Evolutionary conservation across 495 filamentous ascomycete species (phyloP).

Genomic region (Penicillium cosmopolitanum): DNA sequence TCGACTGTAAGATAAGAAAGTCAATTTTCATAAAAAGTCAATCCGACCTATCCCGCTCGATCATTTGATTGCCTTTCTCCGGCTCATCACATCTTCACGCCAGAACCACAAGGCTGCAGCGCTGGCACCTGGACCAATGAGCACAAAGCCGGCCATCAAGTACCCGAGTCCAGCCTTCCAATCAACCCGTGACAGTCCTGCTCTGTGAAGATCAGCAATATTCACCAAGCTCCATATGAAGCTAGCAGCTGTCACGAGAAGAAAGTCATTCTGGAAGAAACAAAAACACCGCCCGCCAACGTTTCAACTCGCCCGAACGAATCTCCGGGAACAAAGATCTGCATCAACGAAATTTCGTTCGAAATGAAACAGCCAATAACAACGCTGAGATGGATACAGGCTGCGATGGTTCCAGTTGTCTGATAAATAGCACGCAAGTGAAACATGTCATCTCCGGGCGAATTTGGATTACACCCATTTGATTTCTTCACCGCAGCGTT

Average conservation of each 20-base stretch:
- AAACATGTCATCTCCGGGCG: neutral
- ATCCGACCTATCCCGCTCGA: neutral
- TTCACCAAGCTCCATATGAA: conserved; percentile 20
- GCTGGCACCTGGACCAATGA: conserved; percentile 22
- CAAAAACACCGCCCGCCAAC: conserved; percentile 20
- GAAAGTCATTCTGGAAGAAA: conserved; percentile 26
- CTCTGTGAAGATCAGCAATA: conserved; percentile 21
- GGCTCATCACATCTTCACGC: conserved; percentile 15
- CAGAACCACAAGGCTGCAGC: conserved; percentile 25
- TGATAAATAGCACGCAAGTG: conserved; percentile 14
- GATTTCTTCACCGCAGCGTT: neutral
- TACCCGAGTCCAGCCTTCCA: neutral
- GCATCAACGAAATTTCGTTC: neutral
- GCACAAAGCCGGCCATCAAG: conserved; percentile 2
- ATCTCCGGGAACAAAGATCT: conserved; percentile 9
- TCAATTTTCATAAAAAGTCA: neutral
- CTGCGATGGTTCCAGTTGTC: conserved; percentile 15
- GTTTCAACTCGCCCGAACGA: conserved; percentile 16
- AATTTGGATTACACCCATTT: neutral
- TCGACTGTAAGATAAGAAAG: neutral
- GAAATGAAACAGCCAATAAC: conserved; percentile 12
- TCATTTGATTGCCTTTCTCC: neutral
- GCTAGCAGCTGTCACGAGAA: conserved; percentile 13
- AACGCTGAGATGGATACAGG: conserved; percentile 16
- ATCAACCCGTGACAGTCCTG: conserved; percentile 18